Percentiles rank a stretch among this genome's conserved stretches.
Evolutionary conservation across 148 eudicot species (phyloP).

Genomic region (Pharnaceum exiguum): DNA sequence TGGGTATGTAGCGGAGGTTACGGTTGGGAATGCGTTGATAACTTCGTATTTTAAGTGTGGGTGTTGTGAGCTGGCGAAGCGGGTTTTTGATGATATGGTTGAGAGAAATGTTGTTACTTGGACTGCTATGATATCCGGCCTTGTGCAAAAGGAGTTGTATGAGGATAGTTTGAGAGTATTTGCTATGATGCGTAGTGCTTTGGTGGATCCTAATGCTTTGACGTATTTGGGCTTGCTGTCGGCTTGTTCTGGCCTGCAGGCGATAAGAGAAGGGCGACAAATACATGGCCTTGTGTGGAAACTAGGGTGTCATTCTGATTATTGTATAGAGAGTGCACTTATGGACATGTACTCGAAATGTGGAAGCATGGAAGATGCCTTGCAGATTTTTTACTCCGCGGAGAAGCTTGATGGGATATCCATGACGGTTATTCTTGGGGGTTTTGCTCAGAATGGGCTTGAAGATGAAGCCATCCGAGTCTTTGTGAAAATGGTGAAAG

Average conservation of each 20-base stretch:
- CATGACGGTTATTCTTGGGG: constrained; percentile 63
- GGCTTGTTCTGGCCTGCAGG: constrained; percentile 73
- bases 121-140: constrained; percentile 82
- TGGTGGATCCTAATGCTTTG: constrained; percentile 56
- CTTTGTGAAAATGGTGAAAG: constrained; percentile 54
- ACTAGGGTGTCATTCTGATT: constrained; percentile 59
- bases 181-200: constrained; percentile 37
- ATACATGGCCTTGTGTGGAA: constrained; percentile 63
- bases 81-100: constrained; percentile 53
- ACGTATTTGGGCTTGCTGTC: constrained; percentile 63
- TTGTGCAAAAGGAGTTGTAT: constrained; percentile 47
- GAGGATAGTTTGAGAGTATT: constrained; percentile 59
- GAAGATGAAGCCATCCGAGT: constrained; percentile 67
- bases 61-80: constrained; percentile 35
- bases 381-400: constrained; percentile 59
- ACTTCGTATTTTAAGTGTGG: constrained; percentile 58
- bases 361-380: constrained; percentile 48
- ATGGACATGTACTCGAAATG: constrained; percentile 96
- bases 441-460: constrained; percentile 77
- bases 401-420: constrained; percentile 63
- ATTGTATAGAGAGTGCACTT: constrained; percentile 68
- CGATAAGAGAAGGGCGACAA: constrained; percentile 53
- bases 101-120: constrained; percentile 70
- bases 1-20: constrained; percentile 47
- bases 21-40: constrained; percentile 65